Evolutionary conservation across 1,284 basidiomycete genomes (phyloP), one percentile per base, ranked within the genome.

Genomic region (Macrocystidia cucumis): DNA sequence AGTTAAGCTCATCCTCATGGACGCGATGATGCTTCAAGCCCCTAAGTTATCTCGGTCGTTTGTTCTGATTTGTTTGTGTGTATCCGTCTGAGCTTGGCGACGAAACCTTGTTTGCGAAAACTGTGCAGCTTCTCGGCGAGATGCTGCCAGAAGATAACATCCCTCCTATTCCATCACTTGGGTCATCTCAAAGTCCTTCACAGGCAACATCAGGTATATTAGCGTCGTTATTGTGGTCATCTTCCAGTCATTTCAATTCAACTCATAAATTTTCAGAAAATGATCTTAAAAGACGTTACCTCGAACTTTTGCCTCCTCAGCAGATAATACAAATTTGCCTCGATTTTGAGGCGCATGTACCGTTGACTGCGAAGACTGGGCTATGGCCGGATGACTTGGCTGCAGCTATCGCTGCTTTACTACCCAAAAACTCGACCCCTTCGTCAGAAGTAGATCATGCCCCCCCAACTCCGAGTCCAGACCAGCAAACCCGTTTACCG

Each of bases 311-410:
- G 5, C 68, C 76, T 11, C 70, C 67, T 21, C 65, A 71, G 30
- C 78, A 83, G 57, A 69, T 86, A 49, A 78, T 85, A 47, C 82
- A 86, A 44, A 74, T 86, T 44, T 83, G 83, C 49, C 64, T 87
- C 32, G 66, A 67, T 18, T 76, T 85, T 44, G 83, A 87, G 46
- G 55, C 72, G 6, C 70, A 84, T 58, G 76, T 73, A 1, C 75
- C 81, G 4, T 56, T 65, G 20, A 72, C 75, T 43, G 52, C 77
- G 33, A 74, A 72, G 52, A 64, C 61, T 35, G 59, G 71, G 16
- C 56, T 85, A 53, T 87, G 84, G 80, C 83, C 83, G 6, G 50
- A 60, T 20, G 78, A 86, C 48, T 62, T 87, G 34, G 65, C 69
- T 38, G 69, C 67, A 38, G 77, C 74, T 31, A 79, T 84, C 44